A percentile compares a stretch with the other conserved stretches of the same genome.
Evolutionary conservation across 768 basidiomycete genomes (phyloP).

Genomic region (Suillus placidus): DNA sequence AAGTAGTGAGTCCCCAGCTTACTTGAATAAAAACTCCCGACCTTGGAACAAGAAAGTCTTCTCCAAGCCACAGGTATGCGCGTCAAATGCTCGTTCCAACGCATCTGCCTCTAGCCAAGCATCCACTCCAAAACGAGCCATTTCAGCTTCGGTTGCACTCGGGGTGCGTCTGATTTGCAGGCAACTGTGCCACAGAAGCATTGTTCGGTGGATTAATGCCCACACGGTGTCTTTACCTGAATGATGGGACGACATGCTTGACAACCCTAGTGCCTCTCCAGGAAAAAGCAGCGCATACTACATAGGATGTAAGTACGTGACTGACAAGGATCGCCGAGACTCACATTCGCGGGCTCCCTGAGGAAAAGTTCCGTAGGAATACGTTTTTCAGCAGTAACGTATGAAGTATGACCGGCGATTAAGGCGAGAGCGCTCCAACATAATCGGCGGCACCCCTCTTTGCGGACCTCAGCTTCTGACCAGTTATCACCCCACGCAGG

Average conservation of each 20-base stretch:
- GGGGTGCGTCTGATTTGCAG: slow-evolving; percentile 56
- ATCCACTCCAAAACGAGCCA: slow-evolving; percentile 62
- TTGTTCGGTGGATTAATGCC: slow-evolving; percentile 72
- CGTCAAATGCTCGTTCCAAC: slow-evolving; percentile 63
- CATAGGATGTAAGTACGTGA: neutral
- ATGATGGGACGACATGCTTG: slow-evolving; percentile 24
- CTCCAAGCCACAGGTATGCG: slow-evolving; percentile 69
- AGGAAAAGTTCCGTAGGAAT: slow-evolving; percentile 54
- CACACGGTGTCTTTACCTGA: slow-evolving; percentile 69
- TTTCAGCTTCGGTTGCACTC: slow-evolving; percentile 47
- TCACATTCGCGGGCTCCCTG: slow-evolving; percentile 66
- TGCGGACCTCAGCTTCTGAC: slow-evolving; percentile 65
- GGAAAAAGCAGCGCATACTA: slow-evolving; percentile 78
- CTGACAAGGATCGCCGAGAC: slow-evolving; percentile 26
- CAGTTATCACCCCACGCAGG: slow-evolving; percentile 63
- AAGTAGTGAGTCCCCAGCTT: slow-evolving; percentile 6
- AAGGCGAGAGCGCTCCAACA: slow-evolving; percentile 74
- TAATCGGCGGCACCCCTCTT: slow-evolving; percentile 71
- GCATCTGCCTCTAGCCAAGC: slow-evolving; percentile 73
- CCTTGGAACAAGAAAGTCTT: slow-evolving; percentile 69
- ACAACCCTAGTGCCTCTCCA: slow-evolving; percentile 59
- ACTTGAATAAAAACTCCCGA: slow-evolving; percentile 66
- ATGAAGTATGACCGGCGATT: slow-evolving; percentile 65
- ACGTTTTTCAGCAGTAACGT: slow-evolving; percentile 48
- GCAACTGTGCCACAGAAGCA: slow-evolving; percentile 76